These are phyloP conservation scores for Podospora conica DNA, from an alignment of 495 filamentous ascomycete genomes.

Conservation along the genomic window DNA sequence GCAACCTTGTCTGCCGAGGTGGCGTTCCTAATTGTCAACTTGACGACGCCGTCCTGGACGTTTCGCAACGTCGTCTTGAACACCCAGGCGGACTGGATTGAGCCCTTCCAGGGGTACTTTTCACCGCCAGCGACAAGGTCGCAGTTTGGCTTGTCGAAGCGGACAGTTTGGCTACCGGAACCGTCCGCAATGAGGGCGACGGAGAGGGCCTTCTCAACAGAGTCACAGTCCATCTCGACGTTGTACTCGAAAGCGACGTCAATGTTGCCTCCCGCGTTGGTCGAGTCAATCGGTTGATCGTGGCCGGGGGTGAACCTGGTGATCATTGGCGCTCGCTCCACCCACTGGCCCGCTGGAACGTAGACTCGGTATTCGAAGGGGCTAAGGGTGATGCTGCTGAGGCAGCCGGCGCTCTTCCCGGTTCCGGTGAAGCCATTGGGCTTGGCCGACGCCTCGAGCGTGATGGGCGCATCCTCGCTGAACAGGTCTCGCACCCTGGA, in stretches of 20 bases:
- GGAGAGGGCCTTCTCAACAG: slow-evolving; percentile 44
- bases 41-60: slow-evolving; percentile 61
- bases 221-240: slow-evolving; percentile 55
- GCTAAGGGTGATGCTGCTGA: slow-evolving; percentile 45
- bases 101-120: slow-evolving; percentile 29
- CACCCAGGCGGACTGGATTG: slow-evolving; percentile 49
- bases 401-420: slow-evolving; percentile 48
- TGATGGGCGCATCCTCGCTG: slow-evolving; percentile 54
- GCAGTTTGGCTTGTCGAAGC: slow-evolving; percentile 47
- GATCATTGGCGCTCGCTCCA: slow-evolving; percentile 56
- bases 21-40: slow-evolving; percentile 54
- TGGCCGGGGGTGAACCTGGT: slow-evolving; percentile 61
- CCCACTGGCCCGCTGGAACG: slow-evolving; percentile 48
- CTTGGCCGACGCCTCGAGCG: slow-evolving; percentile 26
- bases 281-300: slow-evolving; percentile 53
- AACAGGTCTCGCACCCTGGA: slow-evolving; percentile 63
- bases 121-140: slow-evolving; percentile 17
- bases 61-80: slow-evolving; percentile 50
- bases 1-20: neutral
- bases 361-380: slow-evolving; percentile 60
- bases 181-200: slow-evolving; percentile 15
- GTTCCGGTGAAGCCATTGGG: slow-evolving; percentile 28
- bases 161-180: slow-evolving; percentile 23
- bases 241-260: slow-evolving; percentile 55
- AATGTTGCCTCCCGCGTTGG: slow-evolving; percentile 22